Evolutionary conservation across 805 yeast species (phyloP), one percentile per base, ranked within the genome.

Genomic region (Wickerhamia fluorescens): DNA sequence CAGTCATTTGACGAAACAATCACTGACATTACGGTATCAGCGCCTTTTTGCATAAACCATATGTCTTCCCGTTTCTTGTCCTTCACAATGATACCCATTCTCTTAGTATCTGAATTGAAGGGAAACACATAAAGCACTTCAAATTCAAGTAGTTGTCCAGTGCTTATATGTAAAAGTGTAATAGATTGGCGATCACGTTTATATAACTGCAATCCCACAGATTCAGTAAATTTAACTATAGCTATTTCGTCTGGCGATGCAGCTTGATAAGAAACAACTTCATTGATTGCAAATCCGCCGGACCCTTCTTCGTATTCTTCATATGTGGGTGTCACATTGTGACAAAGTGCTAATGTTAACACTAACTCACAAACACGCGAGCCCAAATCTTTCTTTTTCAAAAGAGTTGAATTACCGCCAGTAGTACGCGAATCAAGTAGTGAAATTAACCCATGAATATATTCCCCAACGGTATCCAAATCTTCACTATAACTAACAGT

Each of bases 201-300:
- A 35, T 75, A 68, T 25, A 92, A 66, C 6, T 87, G 73, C 20
- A 92, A 62, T 0, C 98, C 99, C 17, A 88, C 89, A 2, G 64
- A 52, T 39, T 86, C 94, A 1, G 96, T 84, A 59, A 86, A 92
- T 47, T 80, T 80, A 12, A 92, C 97, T 38, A 92, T 92, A 16
- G 99, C 98, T 42, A 92, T 78, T 52, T 92, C 99, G 61, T 92
- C 99, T 0, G 99, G 99, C 0, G 96, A 88, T 0, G 97, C 96
- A 0, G 98, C 98, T 57, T 92, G 99, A 51, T 88, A 92, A 2
- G 86, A 71, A 5, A 61, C 49, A 6, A 30, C 37, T 10, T 47
- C 52, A 23, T 22, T 30, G 10, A 78, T 52, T 34, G 66, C 76
- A n/a, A n/a, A n/a, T n/a, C n/a, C n/a, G n/a, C n/a, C n/a, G 9